phyloP scores from a whole-genome alignment of 805 yeast species.

The Yarrowia hollandica region DNA sequence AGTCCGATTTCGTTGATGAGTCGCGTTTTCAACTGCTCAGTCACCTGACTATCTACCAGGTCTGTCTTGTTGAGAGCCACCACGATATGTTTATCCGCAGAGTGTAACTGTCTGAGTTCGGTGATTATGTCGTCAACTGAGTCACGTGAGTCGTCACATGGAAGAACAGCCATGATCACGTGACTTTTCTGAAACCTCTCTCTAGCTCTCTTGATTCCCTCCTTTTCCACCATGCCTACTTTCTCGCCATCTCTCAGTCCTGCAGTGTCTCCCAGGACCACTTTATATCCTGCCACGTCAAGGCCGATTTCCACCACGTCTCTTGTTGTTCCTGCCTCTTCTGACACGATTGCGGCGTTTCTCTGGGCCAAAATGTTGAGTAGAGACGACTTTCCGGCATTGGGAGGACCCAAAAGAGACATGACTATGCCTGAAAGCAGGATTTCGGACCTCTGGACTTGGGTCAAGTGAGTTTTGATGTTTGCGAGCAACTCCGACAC shows the following conservation, averaged over 20 bases:
- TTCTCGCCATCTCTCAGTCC: constrained; percentile 57
- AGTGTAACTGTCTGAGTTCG: constrained; percentile 30
- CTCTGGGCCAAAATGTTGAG: constrained; percentile 72
- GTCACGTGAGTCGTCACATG: constrained; percentile 4
- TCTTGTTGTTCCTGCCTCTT: constrained; percentile 90
- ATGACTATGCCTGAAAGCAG: constrained; percentile 71
- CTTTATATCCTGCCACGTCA: constrained; percentile 81
- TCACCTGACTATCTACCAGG: constrained; percentile 1
- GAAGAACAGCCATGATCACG: constrained; percentile 61
- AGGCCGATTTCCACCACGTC: constrained; percentile 81
- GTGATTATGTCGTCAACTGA: constrained; percentile 28
- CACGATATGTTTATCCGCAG: constrained; percentile 34
- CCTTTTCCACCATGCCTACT: constrained; percentile 53
- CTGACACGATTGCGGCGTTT: constrained; percentile 88
- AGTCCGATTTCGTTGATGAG: constrained; percentile 23
- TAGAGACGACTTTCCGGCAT: constrained; percentile 92
- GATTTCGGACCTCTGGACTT: constrained; percentile 46
- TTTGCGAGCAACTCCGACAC: constrained; percentile 49
- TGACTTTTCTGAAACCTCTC: constrained; percentile 61
- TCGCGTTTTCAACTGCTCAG: not conserved
- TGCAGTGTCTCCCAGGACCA: constrained; percentile 87
- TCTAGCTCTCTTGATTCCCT: constrained; percentile 81
- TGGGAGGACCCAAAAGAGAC: constrained; percentile 84
- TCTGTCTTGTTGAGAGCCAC: constrained; percentile 43
- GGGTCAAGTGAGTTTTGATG: constrained; percentile 45